Evolutionary conservation across 306 rosid genomes (phyloP).

Genomic region (Alnus glutinosa): DNA sequence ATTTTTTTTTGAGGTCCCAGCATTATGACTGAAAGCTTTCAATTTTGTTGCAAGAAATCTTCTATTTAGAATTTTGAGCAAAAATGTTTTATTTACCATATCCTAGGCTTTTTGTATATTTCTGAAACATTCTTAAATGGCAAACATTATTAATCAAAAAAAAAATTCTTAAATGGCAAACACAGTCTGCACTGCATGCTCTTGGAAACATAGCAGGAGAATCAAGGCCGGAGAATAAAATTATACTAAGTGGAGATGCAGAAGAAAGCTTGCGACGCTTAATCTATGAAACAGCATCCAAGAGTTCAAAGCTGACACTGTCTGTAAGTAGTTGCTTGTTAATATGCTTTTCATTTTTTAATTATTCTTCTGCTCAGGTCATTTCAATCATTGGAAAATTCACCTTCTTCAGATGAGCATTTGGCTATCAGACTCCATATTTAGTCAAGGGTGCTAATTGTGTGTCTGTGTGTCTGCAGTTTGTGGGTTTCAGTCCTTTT

Average conservation of each 20-base stretch:
- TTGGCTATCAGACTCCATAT: not conserved
- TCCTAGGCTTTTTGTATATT: not conserved
- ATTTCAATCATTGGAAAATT: not conserved
- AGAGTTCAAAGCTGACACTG: slow-evolving; percentile 74
- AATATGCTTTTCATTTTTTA: slow-evolving; percentile 22
- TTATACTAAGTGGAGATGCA: slow-evolving; percentile 56
- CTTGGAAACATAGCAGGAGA: slow-evolving; percentile 83
- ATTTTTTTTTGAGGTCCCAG: not conserved
- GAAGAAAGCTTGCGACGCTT: slow-evolving; percentile 69
- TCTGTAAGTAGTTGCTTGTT: slow-evolving; percentile 49
- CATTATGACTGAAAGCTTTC: not conserved
- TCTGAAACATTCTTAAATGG: slow-evolving; percentile 23
- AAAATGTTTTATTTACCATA: not conserved
- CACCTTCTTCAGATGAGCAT: not conserved
- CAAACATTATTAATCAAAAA: not conserved
- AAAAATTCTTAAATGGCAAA: slow-evolving; percentile 20
- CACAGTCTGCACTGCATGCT: slow-evolving; percentile 89
- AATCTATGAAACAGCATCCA: slow-evolving; percentile 65
- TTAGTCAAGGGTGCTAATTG: not conserved
- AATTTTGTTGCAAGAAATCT: not conserved
- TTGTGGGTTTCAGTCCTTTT: slow-evolving; percentile 13
- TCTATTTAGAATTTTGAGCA: not conserved
- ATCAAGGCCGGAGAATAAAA: slow-evolving; percentile 53
- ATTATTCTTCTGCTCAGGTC: slow-evolving; percentile 9
- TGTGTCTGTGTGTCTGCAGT: not conserved